These are phyloP conservation scores for Sicyos edulis DNA, from an alignment of 306 rosid genomes.

Conservation along the genomic window DNA sequence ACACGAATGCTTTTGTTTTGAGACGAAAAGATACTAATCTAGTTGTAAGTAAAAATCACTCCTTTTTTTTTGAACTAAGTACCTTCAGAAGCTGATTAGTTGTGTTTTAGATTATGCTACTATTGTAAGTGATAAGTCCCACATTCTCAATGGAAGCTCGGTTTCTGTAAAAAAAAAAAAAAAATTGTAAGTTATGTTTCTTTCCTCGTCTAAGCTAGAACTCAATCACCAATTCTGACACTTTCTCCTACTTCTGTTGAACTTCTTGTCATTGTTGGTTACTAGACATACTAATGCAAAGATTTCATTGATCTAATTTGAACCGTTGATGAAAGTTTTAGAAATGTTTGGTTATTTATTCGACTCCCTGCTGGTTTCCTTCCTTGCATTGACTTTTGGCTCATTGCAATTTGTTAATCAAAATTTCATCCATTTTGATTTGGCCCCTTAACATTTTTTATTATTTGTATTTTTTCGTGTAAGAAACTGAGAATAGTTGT, in stretches of 20 bases:
- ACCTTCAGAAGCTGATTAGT: background rate
- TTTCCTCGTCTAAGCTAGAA: slow-evolving; percentile 3
- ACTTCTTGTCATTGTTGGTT: background rate
- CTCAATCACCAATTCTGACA: background rate
- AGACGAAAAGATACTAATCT: slow-evolving; percentile 80
- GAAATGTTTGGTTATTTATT: background rate
- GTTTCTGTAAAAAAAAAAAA: background rate
- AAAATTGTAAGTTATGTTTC: background rate
- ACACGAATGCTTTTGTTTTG: slow-evolving; percentile 59
- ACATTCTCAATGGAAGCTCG: background rate
- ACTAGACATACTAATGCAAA: background rate
- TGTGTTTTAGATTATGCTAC: background rate
- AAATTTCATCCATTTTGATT: background rate
- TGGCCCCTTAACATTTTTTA: background rate
- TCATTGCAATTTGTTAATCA: background rate
- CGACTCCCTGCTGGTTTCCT: background rate
- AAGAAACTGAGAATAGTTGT: background rate
- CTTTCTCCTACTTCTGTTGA: background rate
- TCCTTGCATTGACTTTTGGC: background rate
- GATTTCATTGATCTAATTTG: background rate
- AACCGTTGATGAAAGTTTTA: no score
- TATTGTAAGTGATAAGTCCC: background rate
- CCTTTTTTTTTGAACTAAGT: background rate
- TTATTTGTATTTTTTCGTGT: no score
- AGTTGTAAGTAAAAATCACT: slow-evolving; percentile 50